Evolutionary conservation across 2,329 filamentous ascomycete genomes (phyloP).

Genomic region (Cordyceps militaris): DNA sequence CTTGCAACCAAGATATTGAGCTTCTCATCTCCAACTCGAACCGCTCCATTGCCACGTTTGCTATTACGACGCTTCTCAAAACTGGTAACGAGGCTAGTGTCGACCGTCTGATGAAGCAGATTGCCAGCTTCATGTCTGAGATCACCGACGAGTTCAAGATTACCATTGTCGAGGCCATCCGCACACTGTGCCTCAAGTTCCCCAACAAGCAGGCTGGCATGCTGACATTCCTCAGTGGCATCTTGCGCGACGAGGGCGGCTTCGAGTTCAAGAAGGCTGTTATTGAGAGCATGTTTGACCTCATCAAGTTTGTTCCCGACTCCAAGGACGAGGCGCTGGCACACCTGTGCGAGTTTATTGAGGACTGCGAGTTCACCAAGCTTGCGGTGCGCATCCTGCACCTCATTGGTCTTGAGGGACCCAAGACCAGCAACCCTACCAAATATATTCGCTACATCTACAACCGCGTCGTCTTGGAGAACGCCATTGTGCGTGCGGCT

Average conservation of each 20-base stretch:
- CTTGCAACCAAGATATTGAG: constrained; percentile 97
- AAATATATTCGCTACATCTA: constrained; percentile 99
- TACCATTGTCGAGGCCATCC: constrained; percentile 97
- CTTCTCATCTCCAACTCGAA: constrained; percentile 94
- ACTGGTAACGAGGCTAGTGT: constrained; percentile 97
- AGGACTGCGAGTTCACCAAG: constrained; percentile 99
- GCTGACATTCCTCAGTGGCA: constrained; percentile 95
- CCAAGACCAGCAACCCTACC: constrained; percentile 89
- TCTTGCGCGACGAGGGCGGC: constrained; percentile 90
- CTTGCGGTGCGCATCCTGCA: constrained; percentile 92
- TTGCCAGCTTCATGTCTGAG: constrained; percentile 95
- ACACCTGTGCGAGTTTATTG: constrained; percentile 97
- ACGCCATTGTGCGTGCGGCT: constrained; percentile 88
- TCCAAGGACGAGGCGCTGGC: constrained; percentile 75
- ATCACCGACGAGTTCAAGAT: constrained; percentile 99
- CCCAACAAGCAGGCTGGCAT: constrained; percentile 97
- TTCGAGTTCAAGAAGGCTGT: constrained; percentile 98
- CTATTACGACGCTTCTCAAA: constrained; percentile 95
- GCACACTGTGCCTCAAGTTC: constrained; percentile 94
- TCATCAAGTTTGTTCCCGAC: constrained; percentile 98
- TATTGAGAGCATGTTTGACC: constrained; percentile 97
- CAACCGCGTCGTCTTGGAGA: constrained; percentile 95
- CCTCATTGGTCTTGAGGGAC: constrained; percentile 87
- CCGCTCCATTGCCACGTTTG: constrained; percentile 94
- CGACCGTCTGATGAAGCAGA: constrained; percentile 97